Percentiles rank a stretch among this genome's conserved stretches.
These are phyloP conservation scores for Monilinia fructicola DNA, from an alignment of 2,329 filamentous ascomycete species.

Conservation along the genomic window DNA sequence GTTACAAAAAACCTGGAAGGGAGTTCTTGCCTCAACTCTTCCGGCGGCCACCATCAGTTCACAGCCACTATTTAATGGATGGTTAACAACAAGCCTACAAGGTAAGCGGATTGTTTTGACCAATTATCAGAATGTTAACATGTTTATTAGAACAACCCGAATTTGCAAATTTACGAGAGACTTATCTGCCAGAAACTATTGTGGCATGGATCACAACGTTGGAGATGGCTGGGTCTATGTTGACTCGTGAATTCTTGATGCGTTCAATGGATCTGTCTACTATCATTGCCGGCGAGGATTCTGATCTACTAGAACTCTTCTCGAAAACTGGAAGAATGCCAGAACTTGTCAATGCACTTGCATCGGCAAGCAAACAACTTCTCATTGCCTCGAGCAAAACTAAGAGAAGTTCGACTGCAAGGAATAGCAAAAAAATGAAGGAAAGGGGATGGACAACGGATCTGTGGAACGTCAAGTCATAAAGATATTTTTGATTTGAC, in stretches of 20 bases:
- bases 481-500: constrained; percentile 15
- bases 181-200: constrained; percentile 82
- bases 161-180: constrained; percentile 64
- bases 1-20: constrained; percentile 51
- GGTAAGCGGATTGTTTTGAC: constrained; percentile 24
- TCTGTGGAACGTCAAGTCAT: constrained; percentile 49
- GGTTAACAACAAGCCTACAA: constrained; percentile 49
- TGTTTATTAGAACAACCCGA: constrained; percentile 54
- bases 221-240: constrained; percentile 71
- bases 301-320: constrained; percentile 65
- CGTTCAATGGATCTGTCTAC: constrained; percentile 85
- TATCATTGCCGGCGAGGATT: constrained; percentile 68
- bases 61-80: constrained; percentile 61
- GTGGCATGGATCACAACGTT: constrained; percentile 81
- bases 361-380: constrained; percentile 44
- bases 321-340: constrained; percentile 65
- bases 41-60: constrained; percentile 57
- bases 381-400: constrained; percentile 50
- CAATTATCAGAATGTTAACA: constrained; percentile 26
- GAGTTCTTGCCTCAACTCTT: constrained; percentile 54
- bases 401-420: constrained; percentile 47
- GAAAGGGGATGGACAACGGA: constrained; percentile 64
- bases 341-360: constrained; percentile 75
- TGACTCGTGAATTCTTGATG: constrained; percentile 74
- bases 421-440: constrained; percentile 57